phyloP scores from a whole-genome alignment of 176 grass and related monocot genomes.

The Panicum miliaceum region DNA sequence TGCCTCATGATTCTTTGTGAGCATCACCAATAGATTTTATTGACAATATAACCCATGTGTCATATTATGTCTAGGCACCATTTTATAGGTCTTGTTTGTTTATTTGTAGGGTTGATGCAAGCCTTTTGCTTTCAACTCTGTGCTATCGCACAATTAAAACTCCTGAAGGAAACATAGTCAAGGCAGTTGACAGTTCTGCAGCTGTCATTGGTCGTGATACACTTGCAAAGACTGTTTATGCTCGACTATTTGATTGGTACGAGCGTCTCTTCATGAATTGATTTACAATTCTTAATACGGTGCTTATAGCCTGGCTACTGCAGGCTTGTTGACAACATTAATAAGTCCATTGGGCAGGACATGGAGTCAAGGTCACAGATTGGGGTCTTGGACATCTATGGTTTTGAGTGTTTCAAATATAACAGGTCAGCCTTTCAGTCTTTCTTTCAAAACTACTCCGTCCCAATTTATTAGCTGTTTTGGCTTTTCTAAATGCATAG shows the following conservation, averaged over 20 bases:
- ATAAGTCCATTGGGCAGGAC: slow-evolving; percentile 90
- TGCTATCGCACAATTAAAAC: slow-evolving; percentile 84
- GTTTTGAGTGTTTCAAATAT: slow-evolving; percentile 90
- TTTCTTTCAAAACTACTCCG: slow-evolving; percentile 27
- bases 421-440: slow-evolving; percentile 59
- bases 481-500: no score
- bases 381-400: slow-evolving; percentile 92
- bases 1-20: slow-evolving; percentile 15
- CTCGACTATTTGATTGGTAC: slow-evolving; percentile 87
- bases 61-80: slow-evolving; percentile 11
- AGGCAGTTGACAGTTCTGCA: slow-evolving; percentile 76
- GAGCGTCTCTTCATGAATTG: slow-evolving; percentile 1
- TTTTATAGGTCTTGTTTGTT: slow-evolving; percentile 35
- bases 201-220: slow-evolving; percentile 69
- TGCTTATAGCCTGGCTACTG: slow-evolving; percentile 40
- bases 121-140: slow-evolving; percentile 70
- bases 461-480: no score
- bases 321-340: slow-evolving; percentile 96
- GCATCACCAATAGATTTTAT: background rate
- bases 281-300: slow-evolving; percentile 24
- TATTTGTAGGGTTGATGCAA: slow-evolving; percentile 66
- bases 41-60: background rate
- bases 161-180: slow-evolving; percentile 80
- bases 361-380: slow-evolving; percentile 65
- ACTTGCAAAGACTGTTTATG: slow-evolving; percentile 86